Evolutionary conservation across 2,329 filamentous ascomycete species (phyloP).

Genomic region (Cordyceps tenuipes): DNA sequence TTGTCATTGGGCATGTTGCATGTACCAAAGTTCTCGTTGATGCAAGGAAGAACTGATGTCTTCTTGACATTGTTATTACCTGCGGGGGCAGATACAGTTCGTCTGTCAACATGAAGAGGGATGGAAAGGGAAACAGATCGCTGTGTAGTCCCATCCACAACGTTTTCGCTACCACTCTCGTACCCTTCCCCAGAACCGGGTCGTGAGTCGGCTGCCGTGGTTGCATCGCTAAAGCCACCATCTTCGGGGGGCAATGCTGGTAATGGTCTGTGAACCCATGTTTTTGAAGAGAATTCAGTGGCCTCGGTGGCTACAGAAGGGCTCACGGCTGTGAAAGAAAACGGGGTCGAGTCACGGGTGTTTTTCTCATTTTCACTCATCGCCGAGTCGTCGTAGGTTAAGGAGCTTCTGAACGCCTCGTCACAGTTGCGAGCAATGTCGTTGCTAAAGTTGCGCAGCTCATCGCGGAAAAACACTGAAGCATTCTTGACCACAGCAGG

Average conservation of each 20-base stretch:
- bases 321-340: slow-evolving; percentile 33
- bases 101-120: slow-evolving; percentile 32
- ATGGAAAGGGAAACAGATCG: slow-evolving; percentile 24
- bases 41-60: slow-evolving; percentile 37
- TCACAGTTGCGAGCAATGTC: slow-evolving; percentile 87
- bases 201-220: slow-evolving; percentile 17
- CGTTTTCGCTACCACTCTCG: slow-evolving; percentile 15
- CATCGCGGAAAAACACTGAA: slow-evolving; percentile 51
- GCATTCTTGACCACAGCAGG: slow-evolving; percentile 19
- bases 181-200: slow-evolving; percentile 20
- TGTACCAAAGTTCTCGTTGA: slow-evolving; percentile 33
- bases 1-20: slow-evolving; percentile 25
- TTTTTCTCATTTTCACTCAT: slow-evolving; percentile 24
- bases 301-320: slow-evolving; percentile 21
- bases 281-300: slow-evolving; percentile 22
- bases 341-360: slow-evolving; percentile 30
- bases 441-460: slow-evolving; percentile 73
- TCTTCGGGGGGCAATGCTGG: slow-evolving; percentile 38
- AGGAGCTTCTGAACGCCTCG: slow-evolving; percentile 73
- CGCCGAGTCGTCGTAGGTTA: slow-evolving; percentile 33
- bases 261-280: slow-evolving; percentile 42
- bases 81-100: slow-evolving; percentile 43
- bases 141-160: slow-evolving; percentile 20
- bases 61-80: slow-evolving; percentile 33
- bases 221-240: slow-evolving; percentile 15